Evolutionary conservation across 148 eudicot species (phyloP), one percentile per base, ranked within the genome.

Genomic region (Vaccinium vitisidaea): DNA sequence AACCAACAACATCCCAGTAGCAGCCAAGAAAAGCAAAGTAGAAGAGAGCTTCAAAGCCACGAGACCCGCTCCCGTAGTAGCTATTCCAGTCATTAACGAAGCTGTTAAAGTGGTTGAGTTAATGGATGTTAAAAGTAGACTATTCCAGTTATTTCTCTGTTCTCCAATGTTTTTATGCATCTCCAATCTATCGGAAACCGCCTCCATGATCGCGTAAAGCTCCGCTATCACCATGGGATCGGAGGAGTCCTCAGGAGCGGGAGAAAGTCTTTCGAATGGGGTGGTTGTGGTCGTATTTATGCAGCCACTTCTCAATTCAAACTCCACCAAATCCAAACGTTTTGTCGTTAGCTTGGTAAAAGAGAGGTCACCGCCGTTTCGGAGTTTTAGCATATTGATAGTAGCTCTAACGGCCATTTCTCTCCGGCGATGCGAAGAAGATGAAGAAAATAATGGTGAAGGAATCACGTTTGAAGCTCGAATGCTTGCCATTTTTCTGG

Each of bases 21-120:
- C 94, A 0, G 93, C 91, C 55, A 86, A 75, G 80, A 89, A 94
- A 52, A 94, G 54, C 7, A 87, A 16, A 30, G 90, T 85, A 0
- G 93, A 88, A n/a, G 93, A 86, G 59, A 90, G 77, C 87, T 86
- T 92, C 18, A 93, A 46, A 0, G 81, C 88, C 9, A 81, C 70
- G 8, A 48, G 79, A 49, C 71, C 16, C 6, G 55, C 27, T 61
- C 32, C 46, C 14, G 82, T 11, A 50, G 84, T 87, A 1, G 87
- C 87, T 23, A 93, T 49, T 15, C 90, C 93, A 3, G 89, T 87
- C 91, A 92, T 93, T 27, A 92, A 89, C 7, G 93, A 85, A n/a
- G 93, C 96, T 2, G 93, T 88, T 43, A 94, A 92, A 46, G 93
- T 92, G 65, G 92, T 84, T 78, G 89, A 80, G 70, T 94, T 94